phyloP scores from a whole-genome alignment of 495 filamentous ascomycete species.

The Aspergillus indologenus region DNA sequence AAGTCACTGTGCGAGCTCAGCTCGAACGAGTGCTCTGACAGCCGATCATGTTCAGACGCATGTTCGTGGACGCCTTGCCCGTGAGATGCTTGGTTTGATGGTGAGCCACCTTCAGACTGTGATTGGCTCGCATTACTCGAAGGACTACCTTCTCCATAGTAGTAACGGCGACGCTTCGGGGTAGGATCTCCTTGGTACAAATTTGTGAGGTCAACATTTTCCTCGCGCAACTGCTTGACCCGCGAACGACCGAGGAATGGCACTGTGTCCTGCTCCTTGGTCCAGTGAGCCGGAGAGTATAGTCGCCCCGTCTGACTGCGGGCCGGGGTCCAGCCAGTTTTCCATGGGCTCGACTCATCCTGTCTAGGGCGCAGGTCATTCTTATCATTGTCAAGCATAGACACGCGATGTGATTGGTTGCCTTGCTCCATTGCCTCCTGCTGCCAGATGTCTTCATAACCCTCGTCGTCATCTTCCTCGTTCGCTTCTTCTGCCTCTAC shows the following conservation, averaged over 20 bases:
- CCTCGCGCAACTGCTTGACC: slow-evolving; percentile 36
- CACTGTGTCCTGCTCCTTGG: slow-evolving; percentile 26
- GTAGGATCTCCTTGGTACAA: slow-evolving; percentile 36
- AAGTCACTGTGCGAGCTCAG: slow-evolving; percentile 28
- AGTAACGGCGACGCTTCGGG: slow-evolving; percentile 42
- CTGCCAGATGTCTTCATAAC: slow-evolving; percentile 46
- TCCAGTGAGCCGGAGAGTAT: slow-evolving; percentile 34
- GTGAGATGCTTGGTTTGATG: slow-evolving; percentile 11
- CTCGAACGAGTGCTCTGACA: slow-evolving; percentile 15
- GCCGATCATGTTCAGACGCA: slow-evolving; percentile 8
- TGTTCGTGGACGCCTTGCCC: slow-evolving; percentile 6
- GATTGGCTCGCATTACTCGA: slow-evolving; percentile 20
- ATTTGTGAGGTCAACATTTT: slow-evolving; percentile 39
- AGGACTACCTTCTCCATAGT: slow-evolving; percentile 39
- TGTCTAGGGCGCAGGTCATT: slow-evolving; percentile 13
- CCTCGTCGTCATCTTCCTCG: slow-evolving; percentile 31
- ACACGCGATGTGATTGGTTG: slow-evolving; percentile 25
- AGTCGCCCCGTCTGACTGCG: slow-evolving; percentile 16
- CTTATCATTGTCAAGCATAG: slow-evolving; percentile 6
- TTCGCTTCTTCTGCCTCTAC: slow-evolving; percentile 4
- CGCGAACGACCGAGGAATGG: slow-evolving; percentile 34
- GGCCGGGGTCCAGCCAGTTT: slow-evolving; percentile 12
- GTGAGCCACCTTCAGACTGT: slow-evolving; percentile 15
- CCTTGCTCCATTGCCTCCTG: slow-evolving; percentile 40
- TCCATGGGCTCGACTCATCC: slow-evolving; percentile 17